Evolutionary conservation across 1,284 basidiomycete species (phyloP).

Genomic region (Ustilago trichophora): DNA sequence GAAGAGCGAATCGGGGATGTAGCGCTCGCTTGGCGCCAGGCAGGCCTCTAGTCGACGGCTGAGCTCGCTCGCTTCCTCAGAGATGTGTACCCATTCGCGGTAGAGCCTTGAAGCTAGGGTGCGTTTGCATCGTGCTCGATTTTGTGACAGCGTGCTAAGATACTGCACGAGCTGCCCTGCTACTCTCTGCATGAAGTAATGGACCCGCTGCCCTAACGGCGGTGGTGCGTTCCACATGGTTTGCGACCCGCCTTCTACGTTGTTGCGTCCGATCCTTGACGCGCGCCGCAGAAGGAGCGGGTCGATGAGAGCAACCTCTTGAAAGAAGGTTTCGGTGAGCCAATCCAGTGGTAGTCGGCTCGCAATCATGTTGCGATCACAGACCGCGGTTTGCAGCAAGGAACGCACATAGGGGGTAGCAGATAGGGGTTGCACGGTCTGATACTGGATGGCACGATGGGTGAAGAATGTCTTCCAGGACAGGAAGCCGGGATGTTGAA

Average conservation of each 20-base stretch:
- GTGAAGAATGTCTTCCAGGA: constrained; percentile 47
- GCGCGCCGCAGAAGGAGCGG: constrained; percentile 35
- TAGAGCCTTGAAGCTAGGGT: constrained; percentile 37
- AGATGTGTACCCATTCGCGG: constrained; percentile 38
- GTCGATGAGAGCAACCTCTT: constrained; percentile 39
- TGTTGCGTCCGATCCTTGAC: constrained; percentile 21
- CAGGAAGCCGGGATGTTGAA: constrained; percentile 26
- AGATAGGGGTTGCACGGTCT: constrained; percentile 14
- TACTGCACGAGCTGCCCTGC: constrained; percentile 48
- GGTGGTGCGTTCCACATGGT: constrained; percentile 26
- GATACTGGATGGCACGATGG: constrained; percentile 25
- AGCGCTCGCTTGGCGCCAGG: constrained; percentile 20
- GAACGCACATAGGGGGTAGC: constrained; percentile 39
- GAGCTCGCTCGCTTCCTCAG: constrained; percentile 39
- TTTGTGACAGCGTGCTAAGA: constrained; percentile 46
- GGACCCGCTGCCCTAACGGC: constrained; percentile 29
- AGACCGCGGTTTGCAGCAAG: constrained; percentile 37
- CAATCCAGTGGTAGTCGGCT: constrained; percentile 37
- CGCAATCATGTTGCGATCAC: constrained; percentile 46
- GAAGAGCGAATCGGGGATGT: constrained; percentile 48
- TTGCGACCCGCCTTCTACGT: constrained; percentile 30
- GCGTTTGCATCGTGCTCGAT: constrained; percentile 49
- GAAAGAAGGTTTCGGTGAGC: constrained; percentile 41
- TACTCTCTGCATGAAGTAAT: constrained; percentile 38
- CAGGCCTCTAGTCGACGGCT: constrained; percentile 20